These are phyloP conservation scores for Trichopus zeylanicus DNA, from an alignment of 116 monocot species.

Conservation along the genomic window DNA sequence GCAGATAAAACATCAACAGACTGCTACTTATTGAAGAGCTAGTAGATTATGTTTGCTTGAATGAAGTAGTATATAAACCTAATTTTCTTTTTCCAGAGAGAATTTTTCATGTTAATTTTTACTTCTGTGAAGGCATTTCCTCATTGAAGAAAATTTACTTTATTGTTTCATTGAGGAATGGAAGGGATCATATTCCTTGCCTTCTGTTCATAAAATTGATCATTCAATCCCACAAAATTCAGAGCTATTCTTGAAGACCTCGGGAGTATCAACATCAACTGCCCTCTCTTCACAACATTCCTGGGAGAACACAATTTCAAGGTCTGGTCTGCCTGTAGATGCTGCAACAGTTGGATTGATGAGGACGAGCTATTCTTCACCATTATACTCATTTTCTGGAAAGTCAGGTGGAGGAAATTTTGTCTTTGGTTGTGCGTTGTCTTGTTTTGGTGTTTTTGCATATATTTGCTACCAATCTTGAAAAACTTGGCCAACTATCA, in stretches of 20 bases:
- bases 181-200: neutral
- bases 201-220: slow-evolving; percentile 4
- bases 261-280: slow-evolving; percentile 1
- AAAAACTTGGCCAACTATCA: neutral
- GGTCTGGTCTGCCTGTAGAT: neutral
- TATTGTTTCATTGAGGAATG: neutral
- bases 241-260: slow-evolving; percentile 1
- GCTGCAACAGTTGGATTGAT: neutral
- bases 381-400: slow-evolving; percentile 11
- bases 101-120: neutral
- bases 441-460: neutral
- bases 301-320: neutral
- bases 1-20: too few relatives aligned
- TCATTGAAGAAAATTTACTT: neutral
- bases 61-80: too few relatives aligned
- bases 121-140: neutral
- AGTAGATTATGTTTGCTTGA: too few relatives aligned
- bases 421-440: neutral
- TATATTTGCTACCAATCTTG: neutral
- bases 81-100: neutral
- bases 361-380: neutral
- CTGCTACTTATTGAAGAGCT: too few relatives aligned
- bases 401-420: neutral
- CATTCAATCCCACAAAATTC: slow-evolving; percentile 5
- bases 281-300: slow-evolving; percentile 3